These are phyloP conservation scores for Aspergillus awamori DNA, from an alignment of 2,329 filamentous ascomycete genomes.

Conservation along the genomic window DNA sequence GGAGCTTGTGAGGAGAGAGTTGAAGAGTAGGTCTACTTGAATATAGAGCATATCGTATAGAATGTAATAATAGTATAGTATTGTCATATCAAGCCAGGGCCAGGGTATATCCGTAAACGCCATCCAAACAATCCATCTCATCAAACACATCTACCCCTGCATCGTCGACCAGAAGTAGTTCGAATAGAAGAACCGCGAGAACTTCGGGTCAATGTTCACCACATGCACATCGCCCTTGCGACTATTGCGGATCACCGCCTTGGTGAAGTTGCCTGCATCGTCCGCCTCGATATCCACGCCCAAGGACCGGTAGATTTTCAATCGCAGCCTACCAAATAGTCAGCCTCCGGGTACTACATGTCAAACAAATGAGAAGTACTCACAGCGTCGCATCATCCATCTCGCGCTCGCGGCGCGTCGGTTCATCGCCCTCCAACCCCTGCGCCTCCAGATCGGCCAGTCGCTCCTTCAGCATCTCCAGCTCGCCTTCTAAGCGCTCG, in stretches of 20 bases:
- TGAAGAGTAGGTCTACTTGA: not conserved
- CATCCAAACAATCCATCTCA: constrained; percentile 10
- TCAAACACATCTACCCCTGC: constrained; percentile 48
- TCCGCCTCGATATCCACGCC: constrained; percentile 89
- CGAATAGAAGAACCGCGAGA: constrained; percentile 87
- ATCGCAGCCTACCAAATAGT: constrained; percentile 61
- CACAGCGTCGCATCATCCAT: constrained; percentile 54
- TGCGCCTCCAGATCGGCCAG: constrained; percentile 84
- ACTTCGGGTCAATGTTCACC: constrained; percentile 90
- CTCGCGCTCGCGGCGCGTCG: constrained; percentile 54
- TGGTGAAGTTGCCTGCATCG: constrained; percentile 76
- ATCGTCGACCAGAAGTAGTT: constrained; percentile 95
- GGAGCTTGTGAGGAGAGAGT: constrained; percentile 20
- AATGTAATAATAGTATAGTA: not conserved
- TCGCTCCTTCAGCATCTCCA: constrained; percentile 72
- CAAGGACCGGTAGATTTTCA: constrained; percentile 88
- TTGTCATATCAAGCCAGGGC: not conserved
- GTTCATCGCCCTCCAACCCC: constrained; percentile 73
- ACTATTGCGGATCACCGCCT: constrained; percentile 82
- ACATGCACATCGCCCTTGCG: constrained; percentile 91
- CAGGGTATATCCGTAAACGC: constrained; percentile 21
- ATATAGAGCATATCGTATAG: not conserved
- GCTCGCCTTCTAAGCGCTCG: constrained; percentile 81
- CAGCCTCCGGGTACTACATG: not conserved
- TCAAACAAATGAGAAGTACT: constrained; percentile 16